Base-by-base conservation (phyloP, 2,329 filamentous ascomycete species). In the Colletotrichum sansevieriae region DNA sequence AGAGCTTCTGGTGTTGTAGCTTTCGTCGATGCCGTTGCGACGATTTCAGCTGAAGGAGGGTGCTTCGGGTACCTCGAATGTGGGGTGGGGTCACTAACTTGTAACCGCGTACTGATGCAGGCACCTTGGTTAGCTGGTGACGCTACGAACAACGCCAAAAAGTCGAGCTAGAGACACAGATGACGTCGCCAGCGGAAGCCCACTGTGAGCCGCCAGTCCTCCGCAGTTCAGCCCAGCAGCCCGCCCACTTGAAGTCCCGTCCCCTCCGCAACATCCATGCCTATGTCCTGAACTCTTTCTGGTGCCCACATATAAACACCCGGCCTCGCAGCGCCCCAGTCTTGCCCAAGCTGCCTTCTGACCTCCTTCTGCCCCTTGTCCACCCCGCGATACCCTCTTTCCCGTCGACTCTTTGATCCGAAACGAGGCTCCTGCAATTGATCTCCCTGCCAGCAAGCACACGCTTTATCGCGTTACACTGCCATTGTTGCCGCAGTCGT, bases 161-260 rank as follows among this genome's bases (percentile, higher is more conserved):
- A 58, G 54, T 49, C 46, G 61, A 70, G 62, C 70, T 71, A 71
- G 47, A 51, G 43, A 22, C 49, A 65, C 60, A 18, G 62, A 71
- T 71, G 70, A 71, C 70, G 70, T 71, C 68, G 70, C 60, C 68
- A 68, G 47, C 41, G 55, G 62, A 29, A n/a, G 58, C 20, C 43
- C 41, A 49, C 59, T 65, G 37, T 33, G 37, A 39, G 35, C 37
- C 37, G 29, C 35, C 57, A 29, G 39, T 44, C 57, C 35, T 54
- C 43, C 43, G 39, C 43, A 49, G 29, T 35, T 22, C n/a, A 33
- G 49, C 22, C 46, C 35, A 47, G 29, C n/a, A 46, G 51, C 41
- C 67, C 52, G 57, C 41, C 43, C 58, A 47, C 44, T 46, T 43
- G 39, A 55, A 65, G 51, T 60, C 58, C 64, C 65, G 61, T 59